Base-by-base conservation (phyloP, 495 filamentous ascomycete genomes). In the Penicillium cinerascens region DNA sequence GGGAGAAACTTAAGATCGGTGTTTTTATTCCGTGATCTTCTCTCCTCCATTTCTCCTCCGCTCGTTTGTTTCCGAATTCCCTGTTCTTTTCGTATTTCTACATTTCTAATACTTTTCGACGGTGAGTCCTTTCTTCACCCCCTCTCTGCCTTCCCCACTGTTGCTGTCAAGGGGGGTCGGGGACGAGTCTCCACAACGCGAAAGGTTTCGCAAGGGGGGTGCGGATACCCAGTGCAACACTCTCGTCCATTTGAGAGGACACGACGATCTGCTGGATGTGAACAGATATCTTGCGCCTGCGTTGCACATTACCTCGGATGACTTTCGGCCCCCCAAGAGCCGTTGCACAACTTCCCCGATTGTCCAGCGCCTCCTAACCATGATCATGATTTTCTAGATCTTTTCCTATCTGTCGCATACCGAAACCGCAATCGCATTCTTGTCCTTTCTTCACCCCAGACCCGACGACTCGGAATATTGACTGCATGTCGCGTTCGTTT, bases 401-500 rank as follows among this genome's bases (percentile, higher is more conserved):
- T 46, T 52, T 60, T 45, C 43, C 18, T 49, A 55, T 48, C 52
- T 60, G 54, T 63, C 60, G 58, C 64, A 58, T 60, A 52, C 37
- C 52, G 51, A 42, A 44, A 37, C 50, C 51, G 35, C 47, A 52
- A 54, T 48, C 56, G 45, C 63, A 68, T 66, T 68, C 63, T 53
- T 66, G 39, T 42, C 53, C 42, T 52, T 46, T 49, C 47, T 44
- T 20, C 40, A 45, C 49, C 47, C 50, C 47, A 29, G 43, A 46
- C 45, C 56, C 48, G 51, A 57, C 35, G 8, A 55, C 10, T 46
- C 25, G 51, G 22, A 57, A 22, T 13, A 18, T 29, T 18, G 26
- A 52, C 63, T 68, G 65, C 61, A 70, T 74, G 70, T 67, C 54
- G 64, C 63, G 59, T 60, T 55, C 51, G 53, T 59, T 60, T 54